Evolutionary conservation across 2,329 filamentous ascomycete species (phyloP), one percentile per base, ranked within the genome.

Genomic region (Chaetothyriales sp.): DNA sequence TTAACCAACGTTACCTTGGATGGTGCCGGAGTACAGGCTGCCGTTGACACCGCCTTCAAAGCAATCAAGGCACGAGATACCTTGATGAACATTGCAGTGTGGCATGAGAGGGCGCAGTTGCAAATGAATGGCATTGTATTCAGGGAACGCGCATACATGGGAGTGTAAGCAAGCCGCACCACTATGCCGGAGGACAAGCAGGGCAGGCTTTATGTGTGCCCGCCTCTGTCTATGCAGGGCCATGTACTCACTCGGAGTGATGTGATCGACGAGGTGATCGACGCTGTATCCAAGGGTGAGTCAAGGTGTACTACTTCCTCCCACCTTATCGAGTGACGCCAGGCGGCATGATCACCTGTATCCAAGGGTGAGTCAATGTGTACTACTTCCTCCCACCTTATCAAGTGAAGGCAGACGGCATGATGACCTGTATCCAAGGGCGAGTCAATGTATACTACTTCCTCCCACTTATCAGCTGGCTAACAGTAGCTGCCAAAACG

Each of bases 61-160:
- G 71, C 73, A 0, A 65, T 75, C 29, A 69, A 73, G 43, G 72
- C 73, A 10, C 60, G 73, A 44, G 75, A 75, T 2, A 76, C 73
- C 1, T 66, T 77, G 28, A 70, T 78, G 51, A 78, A 78, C 51
- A 75, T 78, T 49, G 76, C 75, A 7, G 73, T 78, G 40, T 77
- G 74, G 74, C 74, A 76, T 62, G 75, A 76, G 61, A 62, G 69
- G n/a, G 71, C 69, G 46, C 68, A 66, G 0, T 67, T 78, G 44
- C 64, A 66, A 33, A 72, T 74, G 4, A 78, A 77, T 51, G 69
- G 73, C 52, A 64, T 77, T 37, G 69, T 74, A 3, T 77, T 77
- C 65, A 70, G 73, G 53, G 75, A 78, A 63, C 65, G 70, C 50
- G 70, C 61, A n/a, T 77, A 76, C 52, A 67, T 75, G 62, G 74